Conservation (phyloP, 2,329 filamentous ascomycete genomes). For the Aspergillus aculeatinus region DNA sequence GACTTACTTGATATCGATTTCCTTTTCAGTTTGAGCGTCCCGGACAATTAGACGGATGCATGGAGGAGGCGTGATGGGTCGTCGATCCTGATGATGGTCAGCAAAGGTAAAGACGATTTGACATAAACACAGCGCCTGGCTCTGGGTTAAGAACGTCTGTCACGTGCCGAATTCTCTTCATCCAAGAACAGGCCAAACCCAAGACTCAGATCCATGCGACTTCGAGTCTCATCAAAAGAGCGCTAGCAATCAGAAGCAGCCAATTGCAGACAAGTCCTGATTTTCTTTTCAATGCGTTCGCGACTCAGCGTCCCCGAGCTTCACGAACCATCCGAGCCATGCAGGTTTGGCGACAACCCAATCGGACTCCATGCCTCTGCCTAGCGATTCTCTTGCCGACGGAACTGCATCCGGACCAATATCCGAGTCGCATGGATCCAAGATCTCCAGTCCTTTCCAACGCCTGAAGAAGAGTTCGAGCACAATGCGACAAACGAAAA, state of each 20-base stretch:
- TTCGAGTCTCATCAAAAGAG: background rate
- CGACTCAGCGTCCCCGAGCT: background rate
- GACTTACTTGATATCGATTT: constrained; percentile 77
- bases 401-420: background rate
- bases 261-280: background rate
- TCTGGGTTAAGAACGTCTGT: background rate
- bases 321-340: background rate
- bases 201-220: background rate
- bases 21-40: constrained; percentile 71
- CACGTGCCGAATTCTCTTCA: background rate
- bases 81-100: constrained; percentile 66
- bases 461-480: background rate
- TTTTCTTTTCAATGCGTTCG: background rate
- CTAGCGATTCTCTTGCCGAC: background rate
- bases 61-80: constrained; percentile 92
- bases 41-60: constrained; percentile 81
- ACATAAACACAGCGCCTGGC: background rate
- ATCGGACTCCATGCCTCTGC: background rate
- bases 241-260: background rate
- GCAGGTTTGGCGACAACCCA: background rate
- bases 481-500: background rate
- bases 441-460: background rate
- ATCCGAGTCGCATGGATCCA: background rate
- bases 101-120: background rate
- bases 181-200: background rate